Percentiles rank a stretch among this genome's conserved stretches.
phyloP scores from a whole-genome alignment of 2,329 filamentous ascomycete genomes.

The Dactylellina parvicollis region DNA sequence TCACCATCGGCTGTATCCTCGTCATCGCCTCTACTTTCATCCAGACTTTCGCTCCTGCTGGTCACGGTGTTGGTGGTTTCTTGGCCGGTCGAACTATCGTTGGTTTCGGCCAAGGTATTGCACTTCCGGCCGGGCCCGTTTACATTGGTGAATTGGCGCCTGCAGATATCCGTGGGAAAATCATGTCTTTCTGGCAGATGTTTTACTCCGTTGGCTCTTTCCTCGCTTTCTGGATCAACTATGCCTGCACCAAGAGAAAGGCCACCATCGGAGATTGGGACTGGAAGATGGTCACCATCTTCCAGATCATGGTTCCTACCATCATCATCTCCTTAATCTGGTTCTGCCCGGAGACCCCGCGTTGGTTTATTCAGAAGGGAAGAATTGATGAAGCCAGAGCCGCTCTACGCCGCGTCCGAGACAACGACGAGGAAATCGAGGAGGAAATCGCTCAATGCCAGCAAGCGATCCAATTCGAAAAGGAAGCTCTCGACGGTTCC shows the following conservation, averaged over 20 bases:
- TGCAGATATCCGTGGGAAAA: conserved; percentile 71
- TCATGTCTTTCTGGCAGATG: conserved; percentile 77
- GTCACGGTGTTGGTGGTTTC: conserved; percentile 71
- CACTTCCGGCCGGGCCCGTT: conserved; percentile 73
- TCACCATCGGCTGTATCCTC: conserved; percentile 72
- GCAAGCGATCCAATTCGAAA: conserved; percentile 76
- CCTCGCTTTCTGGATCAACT: conserved; percentile 75
- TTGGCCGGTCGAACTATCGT: conserved; percentile 75
- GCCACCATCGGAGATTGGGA: conserved; percentile 73
- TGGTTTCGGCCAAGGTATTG: conserved; percentile 75
- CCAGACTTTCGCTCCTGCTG: conserved; percentile 72
- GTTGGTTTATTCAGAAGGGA: conserved; percentile 73
- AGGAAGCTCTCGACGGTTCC: conserved; percentile 71
- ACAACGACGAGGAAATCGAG: conserved; percentile 73
- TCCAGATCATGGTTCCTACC: conserved; percentile 74
- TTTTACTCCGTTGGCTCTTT: conserved; percentile 74
- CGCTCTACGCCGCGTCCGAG: conserved; percentile 70
- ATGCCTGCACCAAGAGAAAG: conserved; percentile 69
- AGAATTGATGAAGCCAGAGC: conserved; percentile 70
- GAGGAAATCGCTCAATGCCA: conserved; percentile 73
- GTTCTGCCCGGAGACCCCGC: conserved; percentile 74
- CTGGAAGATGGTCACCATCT: conserved; percentile 77
- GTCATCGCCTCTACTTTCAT: conserved; percentile 76
- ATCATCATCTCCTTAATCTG: conserved; percentile 72
- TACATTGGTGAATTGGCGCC: conserved; percentile 77